Evolutionary conservation across 345 rosid species (phyloP).

Genomic region (Citrus mangshanensis): DNA sequence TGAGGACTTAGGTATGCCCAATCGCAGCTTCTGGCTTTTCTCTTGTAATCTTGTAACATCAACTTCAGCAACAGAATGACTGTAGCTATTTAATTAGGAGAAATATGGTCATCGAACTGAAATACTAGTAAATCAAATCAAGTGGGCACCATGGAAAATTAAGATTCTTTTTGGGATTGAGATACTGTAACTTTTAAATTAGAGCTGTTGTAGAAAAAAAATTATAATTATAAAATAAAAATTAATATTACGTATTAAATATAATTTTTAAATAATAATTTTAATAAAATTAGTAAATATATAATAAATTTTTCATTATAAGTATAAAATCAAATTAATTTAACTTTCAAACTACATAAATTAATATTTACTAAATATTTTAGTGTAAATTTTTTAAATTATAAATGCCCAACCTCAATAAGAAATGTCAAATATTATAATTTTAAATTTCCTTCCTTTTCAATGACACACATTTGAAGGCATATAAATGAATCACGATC

Average conservation of each 20-base stretch:
- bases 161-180: fast-evolving
- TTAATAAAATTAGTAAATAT: too few relatives aligned
- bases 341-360: fast-evolving
- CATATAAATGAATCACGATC: not conserved
- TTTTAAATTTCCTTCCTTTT: not conserved
- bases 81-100: not conserved
- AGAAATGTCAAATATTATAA: not conserved
- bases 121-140: too few relatives aligned
- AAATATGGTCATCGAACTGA: not conserved
- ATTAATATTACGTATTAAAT: too few relatives aligned
- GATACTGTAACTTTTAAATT: fast-evolving
- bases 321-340: fast-evolving
- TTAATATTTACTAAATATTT: too few relatives aligned
- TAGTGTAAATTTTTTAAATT: too few relatives aligned
- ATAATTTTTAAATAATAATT: too few relatives aligned
- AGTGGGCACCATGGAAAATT: too few relatives aligned
- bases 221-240: too few relatives aligned
- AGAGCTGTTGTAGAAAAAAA: fast-evolving
- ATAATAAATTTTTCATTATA: too few relatives aligned
- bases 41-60: not conserved
- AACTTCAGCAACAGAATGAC: not conserved
- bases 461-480: not conserved
- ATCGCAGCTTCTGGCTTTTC: not conserved
- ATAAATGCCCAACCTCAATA: fast-evolving
- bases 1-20: not conserved